Conservation (phyloP, 768 basidiomycete genomes). For the Cystobasidium ongulense region DNA sequence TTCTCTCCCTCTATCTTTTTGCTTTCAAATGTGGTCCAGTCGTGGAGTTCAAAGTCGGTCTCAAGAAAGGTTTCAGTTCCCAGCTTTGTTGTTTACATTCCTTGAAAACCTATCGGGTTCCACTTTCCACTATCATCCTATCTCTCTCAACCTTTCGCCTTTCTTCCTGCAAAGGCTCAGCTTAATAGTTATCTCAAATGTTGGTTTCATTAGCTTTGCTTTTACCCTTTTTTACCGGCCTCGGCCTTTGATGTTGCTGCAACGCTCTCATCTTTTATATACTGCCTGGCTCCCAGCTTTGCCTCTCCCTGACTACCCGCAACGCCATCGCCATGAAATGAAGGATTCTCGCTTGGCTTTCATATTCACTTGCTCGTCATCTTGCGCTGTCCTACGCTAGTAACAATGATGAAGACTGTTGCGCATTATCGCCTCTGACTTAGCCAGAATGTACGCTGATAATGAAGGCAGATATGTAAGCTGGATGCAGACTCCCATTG, state of each 20-base stretch:
- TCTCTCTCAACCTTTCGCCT: slow-evolving; percentile 1
- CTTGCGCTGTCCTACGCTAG: background rate
- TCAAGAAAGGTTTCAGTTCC: background rate
- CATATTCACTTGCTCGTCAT: background rate
- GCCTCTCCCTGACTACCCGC: too few species aligned
- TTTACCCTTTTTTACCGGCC: background rate
- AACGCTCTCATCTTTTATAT: background rate
- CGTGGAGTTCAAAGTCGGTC: background rate
- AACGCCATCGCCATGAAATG: too few species aligned
- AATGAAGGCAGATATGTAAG: too few species aligned
- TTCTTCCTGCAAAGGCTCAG: background rate
- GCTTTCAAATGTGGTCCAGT: background rate
- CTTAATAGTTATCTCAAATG: background rate
- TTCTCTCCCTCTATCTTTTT: background rate
- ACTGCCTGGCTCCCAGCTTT: too few species aligned
- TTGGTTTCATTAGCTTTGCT: background rate
- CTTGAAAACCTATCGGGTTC: too few species aligned
- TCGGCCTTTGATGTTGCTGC: background rate
- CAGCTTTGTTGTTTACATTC: background rate
- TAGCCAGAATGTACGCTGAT: background rate
- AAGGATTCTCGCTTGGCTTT: background rate
- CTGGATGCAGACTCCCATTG: too few species aligned
- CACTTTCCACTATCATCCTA: background rate
- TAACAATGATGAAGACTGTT: background rate
- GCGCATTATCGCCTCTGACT: background rate